Percentiles rank a stretch among this genome's conserved stretches.
These are phyloP conservation scores for Xylaria castorea DNA, from an alignment of 495 filamentous ascomycete species.

Conservation along the genomic window DNA sequence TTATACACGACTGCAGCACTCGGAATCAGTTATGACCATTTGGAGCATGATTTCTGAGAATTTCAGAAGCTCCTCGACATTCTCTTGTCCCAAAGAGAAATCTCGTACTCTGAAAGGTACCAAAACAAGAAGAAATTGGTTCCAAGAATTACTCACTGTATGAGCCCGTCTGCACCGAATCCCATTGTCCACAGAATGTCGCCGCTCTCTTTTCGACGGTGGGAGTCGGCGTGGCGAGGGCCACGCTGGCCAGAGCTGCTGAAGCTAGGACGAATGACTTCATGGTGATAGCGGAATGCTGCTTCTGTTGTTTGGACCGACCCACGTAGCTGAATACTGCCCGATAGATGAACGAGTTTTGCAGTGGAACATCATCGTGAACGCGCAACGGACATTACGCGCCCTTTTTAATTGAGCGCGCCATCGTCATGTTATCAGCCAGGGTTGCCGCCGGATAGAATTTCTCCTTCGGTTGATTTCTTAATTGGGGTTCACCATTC, in stretches of 20 bases:
- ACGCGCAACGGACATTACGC: neutral
- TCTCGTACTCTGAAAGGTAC: neutral
- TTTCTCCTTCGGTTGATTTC: conserved; percentile 12
- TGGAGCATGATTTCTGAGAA: too few species aligned
- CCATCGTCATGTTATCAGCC: neutral
- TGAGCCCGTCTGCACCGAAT: conserved; percentile 48
- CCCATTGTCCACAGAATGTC: conserved; percentile 60
- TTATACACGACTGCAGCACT: conserved; percentile 48
- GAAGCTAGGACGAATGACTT: conserved; percentile 28
- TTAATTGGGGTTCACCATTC: neutral
- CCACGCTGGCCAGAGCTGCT: conserved; percentile 41
- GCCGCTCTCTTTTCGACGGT: conserved; percentile 51
- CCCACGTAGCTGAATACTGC: neutral
- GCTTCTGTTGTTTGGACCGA: neutral
- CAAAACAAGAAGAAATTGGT: neutral
- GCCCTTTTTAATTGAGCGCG: neutral
- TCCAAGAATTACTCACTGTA: conserved; percentile 42
- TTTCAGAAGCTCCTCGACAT: neutral
- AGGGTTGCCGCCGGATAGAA: neutral
- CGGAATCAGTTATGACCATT: too few species aligned
- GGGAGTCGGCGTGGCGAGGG: conserved; percentile 48
- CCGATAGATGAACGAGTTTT: neutral
- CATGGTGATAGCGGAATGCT: conserved; percentile 16
- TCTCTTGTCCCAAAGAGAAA: conserved; percentile 2
- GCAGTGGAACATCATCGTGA: neutral